These are phyloP conservation scores for Diaporthe vaccinii DNA, from an alignment of 2,329 filamentous ascomycete species.

Conservation along the genomic window DNA sequence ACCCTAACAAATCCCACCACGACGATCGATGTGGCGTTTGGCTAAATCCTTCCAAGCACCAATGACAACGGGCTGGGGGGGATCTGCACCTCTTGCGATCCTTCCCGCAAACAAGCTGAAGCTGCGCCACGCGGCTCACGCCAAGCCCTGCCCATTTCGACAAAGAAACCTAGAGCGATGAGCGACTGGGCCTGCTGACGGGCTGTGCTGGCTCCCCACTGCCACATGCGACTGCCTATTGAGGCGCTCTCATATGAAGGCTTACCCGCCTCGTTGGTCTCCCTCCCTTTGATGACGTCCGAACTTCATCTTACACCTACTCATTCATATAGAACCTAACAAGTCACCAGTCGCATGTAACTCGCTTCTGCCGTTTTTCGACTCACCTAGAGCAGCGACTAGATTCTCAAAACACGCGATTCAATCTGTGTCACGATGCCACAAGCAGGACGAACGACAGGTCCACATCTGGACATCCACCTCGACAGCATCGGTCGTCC, in stretches of 20 bases:
- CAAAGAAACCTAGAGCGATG: background rate
- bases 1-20: background rate
- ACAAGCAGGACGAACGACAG: background rate
- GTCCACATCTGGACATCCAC: constrained; percentile 33
- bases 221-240: constrained; percentile 14
- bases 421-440: background rate
- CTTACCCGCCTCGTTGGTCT: background rate
- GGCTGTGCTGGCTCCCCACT: constrained; percentile 4
- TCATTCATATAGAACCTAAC: background rate
- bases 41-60: background rate
- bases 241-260: background rate
- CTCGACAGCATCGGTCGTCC: constrained; percentile 33
- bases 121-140: constrained; percentile 28
- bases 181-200: constrained; percentile 6
- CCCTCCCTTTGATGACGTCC: background rate
- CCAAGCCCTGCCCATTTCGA: background rate
- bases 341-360: background rate
- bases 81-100: background rate
- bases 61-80: background rate
- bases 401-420: background rate
- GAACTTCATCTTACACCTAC: background rate
- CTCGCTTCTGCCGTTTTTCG: background rate
- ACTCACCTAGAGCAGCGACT: background rate
- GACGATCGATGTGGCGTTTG: background rate
- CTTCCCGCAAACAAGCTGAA: constrained; percentile 3